Conservation (phyloP, 306 rosid genomes). For the Cajanus cajan region DNA sequence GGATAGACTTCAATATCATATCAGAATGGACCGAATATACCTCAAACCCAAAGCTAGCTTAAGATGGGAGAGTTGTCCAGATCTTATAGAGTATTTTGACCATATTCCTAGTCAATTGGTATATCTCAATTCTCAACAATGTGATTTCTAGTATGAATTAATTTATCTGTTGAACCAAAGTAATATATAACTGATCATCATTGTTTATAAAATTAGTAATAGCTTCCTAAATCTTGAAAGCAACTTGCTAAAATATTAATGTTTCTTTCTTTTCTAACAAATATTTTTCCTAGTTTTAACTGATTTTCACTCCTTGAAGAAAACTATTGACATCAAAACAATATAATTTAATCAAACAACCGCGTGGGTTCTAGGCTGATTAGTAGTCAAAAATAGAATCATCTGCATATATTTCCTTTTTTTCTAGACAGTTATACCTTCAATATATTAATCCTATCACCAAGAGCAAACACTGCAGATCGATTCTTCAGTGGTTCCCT, state of each 20-base stretch:
- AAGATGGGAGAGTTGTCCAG: not conserved
- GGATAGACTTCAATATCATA: not conserved
- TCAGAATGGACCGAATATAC: not conserved
- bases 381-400: slow-evolving; percentile 18
- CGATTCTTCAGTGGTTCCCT: slow-evolving; percentile 95
- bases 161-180: not conserved
- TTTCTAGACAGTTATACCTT: slow-evolving; percentile 49
- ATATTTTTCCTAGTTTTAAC: not conserved
- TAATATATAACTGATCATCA: not conserved
- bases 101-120: not conserved
- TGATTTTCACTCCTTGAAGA: slow-evolving; percentile 4
- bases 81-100: not conserved
- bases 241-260: not conserved
- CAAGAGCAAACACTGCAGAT: slow-evolving; percentile 93
- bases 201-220: not conserved
- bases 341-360: not conserved
- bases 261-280: not conserved
- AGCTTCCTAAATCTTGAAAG: not conserved
- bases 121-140: not conserved
- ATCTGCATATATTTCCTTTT: not conserved
- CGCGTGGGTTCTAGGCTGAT: not conserved
- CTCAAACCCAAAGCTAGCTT: not conserved
- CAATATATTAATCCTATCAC: slow-evolving; percentile 83
- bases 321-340: not conserved
- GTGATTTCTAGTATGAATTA: not conserved